These are phyloP conservation scores for Grammothele lineata DNA, from an alignment of 768 basidiomycete species.

Conservation along the genomic window DNA sequence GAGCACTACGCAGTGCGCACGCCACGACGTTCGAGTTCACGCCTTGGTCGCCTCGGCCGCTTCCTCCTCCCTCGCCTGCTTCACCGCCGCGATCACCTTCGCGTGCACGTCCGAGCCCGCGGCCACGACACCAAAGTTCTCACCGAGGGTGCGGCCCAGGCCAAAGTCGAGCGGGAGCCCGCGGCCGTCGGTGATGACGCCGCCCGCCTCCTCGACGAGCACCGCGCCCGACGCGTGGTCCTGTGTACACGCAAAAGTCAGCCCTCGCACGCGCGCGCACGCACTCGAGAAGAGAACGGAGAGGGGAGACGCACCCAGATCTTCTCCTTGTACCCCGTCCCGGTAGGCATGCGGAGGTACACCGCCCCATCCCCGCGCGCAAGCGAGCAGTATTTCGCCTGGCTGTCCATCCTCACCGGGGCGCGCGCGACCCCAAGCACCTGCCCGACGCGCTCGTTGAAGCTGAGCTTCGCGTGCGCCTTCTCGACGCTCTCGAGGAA, in stretches of 20 bases:
- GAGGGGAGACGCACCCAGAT: conserved; percentile 72
- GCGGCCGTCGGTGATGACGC: conserved; percentile 79
- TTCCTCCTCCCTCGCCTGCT: conserved; percentile 37
- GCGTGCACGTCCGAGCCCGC: conserved; percentile 69
- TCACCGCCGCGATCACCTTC: conserved; percentile 69
- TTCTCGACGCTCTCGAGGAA: conserved; percentile 93
- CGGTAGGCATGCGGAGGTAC: conserved; percentile 78
- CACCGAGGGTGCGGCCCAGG: conserved; percentile 77
- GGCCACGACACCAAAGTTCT: conserved; percentile 86
- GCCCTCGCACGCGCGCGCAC: neutral
- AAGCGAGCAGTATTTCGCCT: conserved; percentile 90
- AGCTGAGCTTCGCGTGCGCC: conserved; percentile 83
- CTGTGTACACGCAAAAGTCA: conserved; percentile 30
- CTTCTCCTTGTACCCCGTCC: conserved; percentile 81
- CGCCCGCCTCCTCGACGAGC: conserved; percentile 86
- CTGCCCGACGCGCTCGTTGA: conserved; percentile 69
- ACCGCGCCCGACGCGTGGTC: conserved; percentile 89
- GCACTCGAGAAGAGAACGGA: neutral
- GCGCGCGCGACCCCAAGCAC: conserved; percentile 60
- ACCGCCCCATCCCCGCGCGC: conserved; percentile 81
- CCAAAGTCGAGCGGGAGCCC: conserved; percentile 82
- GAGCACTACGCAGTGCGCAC: too few species aligned
- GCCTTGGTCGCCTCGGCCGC: too few species aligned
- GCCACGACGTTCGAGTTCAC: too few species aligned
- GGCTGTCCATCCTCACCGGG: conserved; percentile 88